A percentile compares a stretch with the other conserved stretches of the same genome.
Conservation (phyloP, 1,139 yeast species). For the Kodamaea alishanica region DNA sequence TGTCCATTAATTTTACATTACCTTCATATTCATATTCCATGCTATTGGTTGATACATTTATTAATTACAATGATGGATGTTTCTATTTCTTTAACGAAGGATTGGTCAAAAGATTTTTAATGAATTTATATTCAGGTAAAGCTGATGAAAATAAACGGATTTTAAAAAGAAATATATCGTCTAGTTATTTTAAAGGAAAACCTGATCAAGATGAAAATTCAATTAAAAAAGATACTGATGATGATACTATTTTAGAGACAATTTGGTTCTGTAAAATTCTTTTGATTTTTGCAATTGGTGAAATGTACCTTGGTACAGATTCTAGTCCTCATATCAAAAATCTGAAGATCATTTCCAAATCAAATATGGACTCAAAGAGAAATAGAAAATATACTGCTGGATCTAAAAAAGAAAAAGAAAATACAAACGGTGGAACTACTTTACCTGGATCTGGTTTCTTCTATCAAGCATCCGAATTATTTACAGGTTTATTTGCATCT, state of each 20-base stretch:
- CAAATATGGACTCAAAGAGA: slow-evolving; percentile 11
- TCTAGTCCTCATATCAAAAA: slow-evolving; percentile 38
- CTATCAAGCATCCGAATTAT: slow-evolving; percentile 70
- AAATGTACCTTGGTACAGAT: slow-evolving; percentile 77
- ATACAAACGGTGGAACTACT: slow-evolving; percentile 25
- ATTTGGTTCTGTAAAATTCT: slow-evolving; percentile 79
- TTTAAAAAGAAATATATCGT: slow-evolving; percentile 34
- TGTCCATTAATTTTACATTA: slow-evolving; percentile 62
- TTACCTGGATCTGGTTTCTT: slow-evolving; percentile 77
- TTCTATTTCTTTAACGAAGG: slow-evolving; percentile 86
- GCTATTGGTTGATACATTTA: slow-evolving; percentile 69
- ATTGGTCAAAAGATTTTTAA: slow-evolving; percentile 59
- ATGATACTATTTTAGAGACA: slow-evolving; percentile 64
- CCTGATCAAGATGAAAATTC: slow-evolving; percentile 43
- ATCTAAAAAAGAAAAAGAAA: slow-evolving; percentile 13
- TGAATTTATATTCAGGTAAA: slow-evolving; percentile 54
- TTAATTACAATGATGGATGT: slow-evolving; percentile 79
- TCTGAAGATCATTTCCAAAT: slow-evolving; percentile 17
- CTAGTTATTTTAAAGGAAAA: slow-evolving; percentile 21
- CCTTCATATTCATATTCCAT: slow-evolving; percentile 79
- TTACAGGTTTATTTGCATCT: slow-evolving; percentile 70
- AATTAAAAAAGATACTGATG: slow-evolving; percentile 42
- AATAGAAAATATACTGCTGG: slow-evolving; percentile 11
- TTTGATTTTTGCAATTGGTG: slow-evolving; percentile 77
- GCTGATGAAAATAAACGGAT: slow-evolving; percentile 39